phyloP scores from a whole-genome alignment of 208 protist species.

The Trypanosoma caninum region DNA sequence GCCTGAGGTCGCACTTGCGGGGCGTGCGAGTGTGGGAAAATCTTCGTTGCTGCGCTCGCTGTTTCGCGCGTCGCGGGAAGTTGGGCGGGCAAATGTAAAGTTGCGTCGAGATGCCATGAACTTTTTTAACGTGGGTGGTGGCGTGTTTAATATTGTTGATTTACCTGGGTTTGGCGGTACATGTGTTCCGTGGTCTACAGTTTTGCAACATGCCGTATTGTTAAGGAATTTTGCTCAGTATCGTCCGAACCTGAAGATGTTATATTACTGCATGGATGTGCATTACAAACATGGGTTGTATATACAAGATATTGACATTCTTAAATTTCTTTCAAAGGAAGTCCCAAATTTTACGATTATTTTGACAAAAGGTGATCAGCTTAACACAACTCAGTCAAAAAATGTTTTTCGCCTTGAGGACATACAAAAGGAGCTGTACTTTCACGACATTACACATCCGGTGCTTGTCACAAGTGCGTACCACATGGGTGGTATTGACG shows the following conservation, averaged over 20 bases:
- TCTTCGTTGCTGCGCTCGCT: conserved; percentile 75
- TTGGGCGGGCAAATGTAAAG: conserved; percentile 68
- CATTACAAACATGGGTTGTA: conserved; percentile 83
- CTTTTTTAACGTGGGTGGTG: conserved; percentile 80
- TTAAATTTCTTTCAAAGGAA: conserved; percentile 74
- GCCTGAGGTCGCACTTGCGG: conserved; percentile 74
- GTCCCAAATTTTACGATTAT: conserved; percentile 90
- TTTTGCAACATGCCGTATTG: conserved; percentile 81
- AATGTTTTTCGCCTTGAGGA: conserved; percentile 51
- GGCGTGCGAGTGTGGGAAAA: conserved; percentile 65
- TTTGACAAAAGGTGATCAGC: conserved; percentile 80
- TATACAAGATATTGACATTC: conserved; percentile 84
- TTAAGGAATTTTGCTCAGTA: conserved; percentile 77
- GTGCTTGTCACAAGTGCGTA: conserved; percentile 85
- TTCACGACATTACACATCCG: conserved; percentile 80
- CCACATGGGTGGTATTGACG: conserved; percentile 82
- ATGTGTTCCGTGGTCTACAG: conserved; percentile 72
- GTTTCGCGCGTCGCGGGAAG: conserved; percentile 65
- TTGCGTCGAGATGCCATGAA: conserved; percentile 83
- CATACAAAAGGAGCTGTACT: conserved; percentile 73
- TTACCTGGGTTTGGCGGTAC: conserved; percentile 82
- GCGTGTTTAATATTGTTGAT: conserved; percentile 83
- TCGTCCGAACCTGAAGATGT: conserved; percentile 85
- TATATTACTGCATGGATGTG: conserved; percentile 92
- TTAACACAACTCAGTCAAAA: conserved; percentile 33